Evolutionary conservation across 1,139 yeast species (phyloP), one percentile per base, ranked within the genome.

Genomic region (Debaryomycetaceae sp.): DNA sequence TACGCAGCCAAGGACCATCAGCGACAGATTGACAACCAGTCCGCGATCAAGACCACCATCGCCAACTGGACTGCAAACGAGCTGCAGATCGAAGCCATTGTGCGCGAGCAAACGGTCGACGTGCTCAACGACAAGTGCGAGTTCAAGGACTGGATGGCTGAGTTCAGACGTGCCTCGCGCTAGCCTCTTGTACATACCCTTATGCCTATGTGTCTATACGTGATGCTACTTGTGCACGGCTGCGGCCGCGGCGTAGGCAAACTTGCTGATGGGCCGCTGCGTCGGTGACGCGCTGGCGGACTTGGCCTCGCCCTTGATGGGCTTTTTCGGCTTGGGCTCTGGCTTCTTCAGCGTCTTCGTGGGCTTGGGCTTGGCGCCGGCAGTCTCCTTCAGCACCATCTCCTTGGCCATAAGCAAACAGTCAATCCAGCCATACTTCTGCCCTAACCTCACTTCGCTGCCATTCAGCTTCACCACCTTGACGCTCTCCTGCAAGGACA

Each of bases 161-260:
- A 40, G 27, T 56, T 57, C 34, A 33, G 35, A 26, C 29, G 29
- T 16, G 10, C 23, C 9, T n/a, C n/a, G n/a, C n/a, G n/a, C n/a
- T n/a, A n/a, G n/a, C n/a, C n/a, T n/a, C n/a, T n/a, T n/a, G n/a
- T 19, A 10, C 10, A 23, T 15, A n/a, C 4, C 16, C 26, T 7
- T 16, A 5, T 18, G n/a, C 19, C 27, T 22, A 16, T 23, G 9
- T 6, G 4, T n/a, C n/a, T n/a, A n/a, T n/a, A n/a, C n/a, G n/a
- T n/a, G n/a, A n/a, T n/a, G 5, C 29, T 41, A 50, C 35, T 50
- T 52, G 40, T 56, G 61, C 31, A 60, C 71, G 8, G 72, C 72
- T 6, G 73, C 71, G 3, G 73, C 73, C 1, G 73, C 73, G 4
- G 72, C 72, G 35, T 57, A 60, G 36, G 72, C 72, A 56, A 65